Base-by-base conservation (phyloP, 2,329 filamentous ascomycete species). In the Sclerotinia borealis region DNA sequence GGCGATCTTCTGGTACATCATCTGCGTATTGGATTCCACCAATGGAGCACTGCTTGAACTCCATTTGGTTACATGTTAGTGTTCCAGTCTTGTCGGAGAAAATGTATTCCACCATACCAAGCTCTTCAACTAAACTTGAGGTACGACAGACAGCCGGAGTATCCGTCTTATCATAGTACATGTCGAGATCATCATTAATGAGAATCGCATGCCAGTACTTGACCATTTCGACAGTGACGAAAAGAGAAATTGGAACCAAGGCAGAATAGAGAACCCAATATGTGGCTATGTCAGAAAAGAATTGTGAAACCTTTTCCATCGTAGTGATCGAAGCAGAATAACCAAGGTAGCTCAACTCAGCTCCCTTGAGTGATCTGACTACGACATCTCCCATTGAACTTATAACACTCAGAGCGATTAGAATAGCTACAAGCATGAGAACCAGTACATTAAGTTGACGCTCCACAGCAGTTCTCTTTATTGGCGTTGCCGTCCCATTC, bases 251-350 rank as follows among this genome's bases (percentile, higher is more conserved):
- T 39, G 95, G 95, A 52, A 99, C 95, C 71, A 99, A 79, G 60
- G 96, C 93, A 3, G 93, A 98, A 77, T 97, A 99, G 41, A 99
- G 78, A 37, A 99, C 93, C 93, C 95, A 99, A 76, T 98, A 98
- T 1, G 96, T 99, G 73, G 97, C 90, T 74, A 99, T 90, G 77
- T 99, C 95, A 71, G 89, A 88, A 76, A 96, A 90, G 75, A 99
- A 97, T 67, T 92, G 91, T 69, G 85, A 83, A 22, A 87, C 88
- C n/a, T 88, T 78, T 29, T 76, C 71, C 36, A 74, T 74, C 4
- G 80, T 80, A 13, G 76, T 82, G 70, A 85, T 84, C 67, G 88
- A 85, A 37, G 77, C 73, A 64, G 83, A 81, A 66, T 96, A 84
- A 59, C 84, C 76, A 19, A 99, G 83, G 75, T 98, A 99, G 17